Evolutionary conservation across 2,329 filamentous ascomycete genomes (phyloP), one percentile per base, ranked within the genome.

Genomic region (Aspergillus alliaceus): DNA sequence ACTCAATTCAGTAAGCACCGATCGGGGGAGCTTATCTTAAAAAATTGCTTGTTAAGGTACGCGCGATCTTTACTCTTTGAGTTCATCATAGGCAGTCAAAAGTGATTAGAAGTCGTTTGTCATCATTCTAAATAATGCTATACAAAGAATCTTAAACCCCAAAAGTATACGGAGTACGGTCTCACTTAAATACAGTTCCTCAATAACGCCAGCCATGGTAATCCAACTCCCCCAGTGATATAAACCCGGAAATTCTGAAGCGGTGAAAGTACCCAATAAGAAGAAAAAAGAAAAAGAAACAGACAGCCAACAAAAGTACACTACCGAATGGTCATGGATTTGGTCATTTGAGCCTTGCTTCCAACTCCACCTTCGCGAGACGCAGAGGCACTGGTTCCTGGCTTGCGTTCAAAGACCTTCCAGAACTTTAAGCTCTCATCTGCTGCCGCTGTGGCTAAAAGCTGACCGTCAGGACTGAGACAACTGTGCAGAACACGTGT

Each of bases 361-460:
- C 88, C 88, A 58, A 89, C 81, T 61, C 86, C 87, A 57, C 87
- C 84, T 66, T 84, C 82, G 59, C 85, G 83, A 54, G 87, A 81
- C 31, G 82, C 73, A 49, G 86, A 84, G 51, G 87, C 84, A 59
- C 84, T 80, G 58, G 84, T 81, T 54, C 91, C 92, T 18, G 93
- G 82, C 86, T 97, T 98, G 86, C 96, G 97, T 84, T 99, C 95
- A 72, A 99, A 99, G 68, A 99, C 84, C 87, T 99, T 99, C 95
- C 95, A 99, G 84, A 99, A 99, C 82, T 99, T 99, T 76, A 99
- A 84, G 72, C 89, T 93, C 83, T 99, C 95, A 70, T 99, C 95
- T 35, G 93, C 93, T 67, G 93, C 90, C 59, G 95, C 93, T 51
- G 95, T 99, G 51, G 95, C 95, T 55, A 99, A 86, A 87, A 97